phyloP scores from a whole-genome alignment of 208 protist genomes.

The Trichomonas tenax region DNA sequence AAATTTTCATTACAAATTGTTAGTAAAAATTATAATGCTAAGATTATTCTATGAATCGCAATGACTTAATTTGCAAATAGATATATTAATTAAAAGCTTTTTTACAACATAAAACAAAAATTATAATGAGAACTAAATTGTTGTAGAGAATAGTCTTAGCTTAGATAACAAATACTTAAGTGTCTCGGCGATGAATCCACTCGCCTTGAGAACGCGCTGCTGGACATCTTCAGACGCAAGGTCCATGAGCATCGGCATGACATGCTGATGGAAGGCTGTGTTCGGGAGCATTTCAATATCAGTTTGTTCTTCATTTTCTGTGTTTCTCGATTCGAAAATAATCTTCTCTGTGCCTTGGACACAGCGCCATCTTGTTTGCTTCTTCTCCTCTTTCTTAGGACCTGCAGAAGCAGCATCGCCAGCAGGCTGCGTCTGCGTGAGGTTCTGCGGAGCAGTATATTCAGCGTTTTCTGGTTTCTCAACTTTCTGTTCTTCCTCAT shows the following conservation, averaged over 20 bases:
- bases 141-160: background rate
- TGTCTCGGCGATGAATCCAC: background rate
- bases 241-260: conserved; percentile 4
- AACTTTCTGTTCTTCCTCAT: background rate
- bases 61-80: no score
- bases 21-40: no score
- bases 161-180: background rate
- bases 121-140: background rate
- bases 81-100: no score
- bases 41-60: no score
- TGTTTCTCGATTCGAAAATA: background rate
- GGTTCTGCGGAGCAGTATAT: background rate
- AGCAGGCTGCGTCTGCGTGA: background rate
- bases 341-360: background rate
- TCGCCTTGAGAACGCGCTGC: background rate
- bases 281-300: background rate
- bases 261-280: background rate
- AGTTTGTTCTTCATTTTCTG: background rate
- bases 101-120: background rate
- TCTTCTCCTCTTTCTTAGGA: background rate
- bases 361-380: background rate
- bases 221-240: background rate
- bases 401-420: background rate
- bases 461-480: background rate
- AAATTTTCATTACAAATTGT: no score